Conservation (phyloP, 164 flowering plant genomes). For the Nelumbo lutea region DNA sequence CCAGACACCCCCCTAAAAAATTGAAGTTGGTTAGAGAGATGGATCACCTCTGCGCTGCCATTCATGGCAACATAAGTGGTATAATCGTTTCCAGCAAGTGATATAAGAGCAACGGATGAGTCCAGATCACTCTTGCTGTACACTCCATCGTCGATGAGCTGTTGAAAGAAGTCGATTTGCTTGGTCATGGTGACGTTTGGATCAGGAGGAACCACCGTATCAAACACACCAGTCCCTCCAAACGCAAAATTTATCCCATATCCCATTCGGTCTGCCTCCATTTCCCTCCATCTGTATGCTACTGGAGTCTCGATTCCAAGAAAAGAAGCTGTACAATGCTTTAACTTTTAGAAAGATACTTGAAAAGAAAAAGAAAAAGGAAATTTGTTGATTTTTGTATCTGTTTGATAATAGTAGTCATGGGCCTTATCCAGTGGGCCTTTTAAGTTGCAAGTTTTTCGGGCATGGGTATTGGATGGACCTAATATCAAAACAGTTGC, state of each 20-base stretch:
- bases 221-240: slow-evolving; percentile 22
- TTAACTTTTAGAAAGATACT: too few species aligned
- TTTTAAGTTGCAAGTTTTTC: too few species aligned
- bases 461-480: too few species aligned
- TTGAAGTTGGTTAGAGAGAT: too few species aligned
- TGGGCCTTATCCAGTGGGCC: too few species aligned
- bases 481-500: too few species aligned
- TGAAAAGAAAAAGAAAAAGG: too few species aligned
- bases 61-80: not conserved
- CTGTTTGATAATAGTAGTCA: too few species aligned
- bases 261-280: not conserved
- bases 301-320: slow-evolving; percentile 7
- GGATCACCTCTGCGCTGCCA: slow-evolving; percentile 1
- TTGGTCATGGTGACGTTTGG: slow-evolving; percentile 19
- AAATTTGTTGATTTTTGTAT: too few species aligned
- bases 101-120: slow-evolving; percentile 11
- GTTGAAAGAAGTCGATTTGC: slow-evolving; percentile 12
- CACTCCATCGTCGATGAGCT: not conserved
- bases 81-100: slow-evolving; percentile 16
- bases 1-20: too few species aligned
- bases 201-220: not conserved
- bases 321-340: not conserved
- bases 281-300: slow-evolving; percentile 7
- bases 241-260: slow-evolving; percentile 18
- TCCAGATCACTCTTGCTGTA: slow-evolving; percentile 7